These are phyloP conservation scores for Gryganskiella cystojenkinii DNA, from an alignment of 192 early-diverging fungal genomes.

Conservation along the genomic window DNA sequence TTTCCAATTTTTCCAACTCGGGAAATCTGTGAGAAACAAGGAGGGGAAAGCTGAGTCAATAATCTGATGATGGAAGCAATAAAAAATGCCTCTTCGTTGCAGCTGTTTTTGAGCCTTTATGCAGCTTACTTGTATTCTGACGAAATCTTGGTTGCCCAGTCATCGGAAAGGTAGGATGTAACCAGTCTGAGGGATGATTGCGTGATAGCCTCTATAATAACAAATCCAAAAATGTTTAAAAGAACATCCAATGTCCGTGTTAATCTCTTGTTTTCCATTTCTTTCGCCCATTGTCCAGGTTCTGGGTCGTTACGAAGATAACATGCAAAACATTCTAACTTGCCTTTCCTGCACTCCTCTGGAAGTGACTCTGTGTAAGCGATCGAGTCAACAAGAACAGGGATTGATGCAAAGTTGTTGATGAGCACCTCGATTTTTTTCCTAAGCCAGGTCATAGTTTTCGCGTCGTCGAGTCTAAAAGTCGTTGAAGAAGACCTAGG, in stretches of 20 bases:
- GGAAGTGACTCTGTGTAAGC: slow-evolving; percentile 41
- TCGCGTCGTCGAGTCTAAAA: slow-evolving; percentile 52
- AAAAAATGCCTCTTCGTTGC: neutral
- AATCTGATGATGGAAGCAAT: too few species aligned
- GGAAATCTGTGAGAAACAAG: slow-evolving; percentile 16
- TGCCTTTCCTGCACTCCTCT: slow-evolving; percentile 18
- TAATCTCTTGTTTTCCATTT: too few species aligned
- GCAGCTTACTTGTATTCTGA: slow-evolving; percentile 49
- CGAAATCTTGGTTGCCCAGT: slow-evolving; percentile 37
- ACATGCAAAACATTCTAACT: neutral
- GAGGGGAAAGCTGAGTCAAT: neutral
- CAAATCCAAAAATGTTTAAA: too few species aligned
- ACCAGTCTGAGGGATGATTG: slow-evolving; percentile 34
- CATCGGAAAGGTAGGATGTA: slow-evolving; percentile 36
- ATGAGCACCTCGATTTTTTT: slow-evolving; percentile 35
- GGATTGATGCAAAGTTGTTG: slow-evolving; percentile 18
- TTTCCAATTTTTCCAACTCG: slow-evolving; percentile 39
- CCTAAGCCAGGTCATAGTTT: slow-evolving; percentile 53
- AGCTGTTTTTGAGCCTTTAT: too few species aligned
- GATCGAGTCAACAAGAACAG: slow-evolving; percentile 21
- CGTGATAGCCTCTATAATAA: slow-evolving; percentile 36
- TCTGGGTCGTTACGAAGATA: too few species aligned
- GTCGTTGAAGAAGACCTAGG: neutral
- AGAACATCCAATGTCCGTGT: too few species aligned
- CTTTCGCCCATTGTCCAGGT: too few species aligned